Evolutionary conservation across 2,329 filamentous ascomycete genomes (phyloP), one percentile per base, ranked within the genome.

Genomic region (Fusarium foetens): DNA sequence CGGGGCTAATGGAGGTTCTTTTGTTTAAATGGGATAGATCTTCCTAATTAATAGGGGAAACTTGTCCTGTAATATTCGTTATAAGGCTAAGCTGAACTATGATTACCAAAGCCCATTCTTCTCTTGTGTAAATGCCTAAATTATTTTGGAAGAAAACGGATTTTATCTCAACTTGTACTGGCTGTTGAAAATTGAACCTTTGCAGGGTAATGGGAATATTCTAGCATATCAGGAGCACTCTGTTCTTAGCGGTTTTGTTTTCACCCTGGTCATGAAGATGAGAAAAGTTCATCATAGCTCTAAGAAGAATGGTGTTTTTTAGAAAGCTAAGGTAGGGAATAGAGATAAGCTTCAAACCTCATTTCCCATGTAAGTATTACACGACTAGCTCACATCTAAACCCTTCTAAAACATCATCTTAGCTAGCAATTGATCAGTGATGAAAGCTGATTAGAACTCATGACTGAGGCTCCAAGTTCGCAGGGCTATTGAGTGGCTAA

Each of bases 1-100:
- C 6, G 63, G 61, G 8, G 51, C 61, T 8, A 66, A 66, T n/a
- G 63, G 63, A 5, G 63, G 52, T 13, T 59, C 63, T 2, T 66
- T 66, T 21, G 63, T 66, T 8, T 66, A 11, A 9, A 27, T 10
- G 3, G 3, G 16, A 7, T 11, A 19, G 1, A 9, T 19, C 17
- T 10, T 19, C 16, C 35, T 9, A 13, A 7, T 36, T 36, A 11
- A 19, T 2, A 6, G 9, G 16, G 17, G 35, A 19, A 36, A 36
- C 8, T 19, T 4, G 9, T 5, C 11, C 8, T 17, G 4, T 23
- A 16, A 11, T 42, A 8, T 17, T 42, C 9, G 8, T 17, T 17
- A 0, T 17, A 11, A 4, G 29, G 16, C 2, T 12, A 5, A 17
- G 11, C 23, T 42, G 1, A 9, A 16, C 14, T 23, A 8, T 14